Evolutionary conservation across 2,329 filamentous ascomycete genomes (phyloP), one percentile per base, ranked within the genome.

Genomic region (Claviceps maximensis): DNA sequence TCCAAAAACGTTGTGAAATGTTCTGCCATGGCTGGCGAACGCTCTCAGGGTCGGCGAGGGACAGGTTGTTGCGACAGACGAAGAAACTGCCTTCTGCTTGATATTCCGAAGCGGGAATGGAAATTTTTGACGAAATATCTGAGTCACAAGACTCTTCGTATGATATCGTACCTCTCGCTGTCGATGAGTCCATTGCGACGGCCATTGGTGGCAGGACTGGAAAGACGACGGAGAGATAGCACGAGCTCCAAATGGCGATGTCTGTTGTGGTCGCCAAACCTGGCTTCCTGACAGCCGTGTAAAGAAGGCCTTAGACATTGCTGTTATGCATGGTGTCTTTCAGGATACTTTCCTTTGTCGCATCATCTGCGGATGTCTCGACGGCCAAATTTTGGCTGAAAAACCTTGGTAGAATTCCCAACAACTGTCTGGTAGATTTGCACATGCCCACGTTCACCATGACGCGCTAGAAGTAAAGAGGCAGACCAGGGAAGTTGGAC

Each of bases 241-340:
- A 41, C 47, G 38, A 53, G 49, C 36, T 46, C 36, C 38, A 45
- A 53, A 49, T 40, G 50, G 53, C 50, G 50, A 57, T 53, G 59
- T 57, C 52, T 56, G 60, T 57, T 58, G 57, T 57, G 60, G 59
- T 57, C 63, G 62, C 55, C 65, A 61, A 53, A 67, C 60, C 58
- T 62, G 65, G 61, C 65, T 66, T 60, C 66, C 63, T 53, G 66
- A 56, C 58, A 66, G 62, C 66, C 66, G 65, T 57, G 63, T 63
- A 55, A 65, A 63, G 55, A 65, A 62, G 60, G 61, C 64, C 63
- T 65, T 71, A 65, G 69, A 68, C 70, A 73, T 73, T 58, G 64
- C 67, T 58, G 61, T 62, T 60, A 61, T 59, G 67, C 70, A 73
- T 72, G 67, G 63, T 64, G 64, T 55, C 62, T 59, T 25, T 19